Evolutionary conservation across 2,329 filamentous ascomycete species (phyloP).

Genomic region (Tolypocladium inflatum): DNA sequence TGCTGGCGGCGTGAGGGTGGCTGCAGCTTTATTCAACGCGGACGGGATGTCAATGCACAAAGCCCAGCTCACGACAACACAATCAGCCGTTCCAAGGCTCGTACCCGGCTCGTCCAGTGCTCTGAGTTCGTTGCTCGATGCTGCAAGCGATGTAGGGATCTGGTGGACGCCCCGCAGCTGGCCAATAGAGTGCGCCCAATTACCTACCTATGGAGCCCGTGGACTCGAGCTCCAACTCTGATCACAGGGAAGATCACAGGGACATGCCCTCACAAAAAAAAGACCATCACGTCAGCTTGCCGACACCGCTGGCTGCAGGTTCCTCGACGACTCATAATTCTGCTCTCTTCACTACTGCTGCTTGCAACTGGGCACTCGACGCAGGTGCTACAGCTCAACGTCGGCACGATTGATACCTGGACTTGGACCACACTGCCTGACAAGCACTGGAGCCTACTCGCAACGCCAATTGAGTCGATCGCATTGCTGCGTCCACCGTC

Average conservation of each 20-base stretch:
- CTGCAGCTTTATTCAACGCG: neutral
- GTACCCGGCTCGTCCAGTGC: neutral
- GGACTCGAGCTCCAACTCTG: neutral
- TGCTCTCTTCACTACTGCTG: neutral
- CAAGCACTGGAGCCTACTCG: no score
- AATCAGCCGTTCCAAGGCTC: neutral
- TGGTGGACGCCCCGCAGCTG: neutral
- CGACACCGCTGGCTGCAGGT: neutral
- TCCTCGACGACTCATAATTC: neutral
- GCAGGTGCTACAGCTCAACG: neutral
- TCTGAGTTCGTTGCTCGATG: neutral
- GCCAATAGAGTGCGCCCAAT: neutral
- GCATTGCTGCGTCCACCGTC: neutral
- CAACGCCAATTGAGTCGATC: neutral
- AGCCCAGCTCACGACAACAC: neutral
- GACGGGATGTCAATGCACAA: neutral
- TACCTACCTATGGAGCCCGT: neutral
- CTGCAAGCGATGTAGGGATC: neutral
- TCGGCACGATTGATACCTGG: neutral
- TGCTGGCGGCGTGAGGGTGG: neutral
- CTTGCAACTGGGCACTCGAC: neutral
- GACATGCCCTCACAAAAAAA: conserved; percentile 9
- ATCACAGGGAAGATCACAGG: conserved; percentile 28
- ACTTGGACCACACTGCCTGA: neutral
- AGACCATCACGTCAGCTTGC: conserved; percentile 13